Base-by-base conservation (phyloP, 768 basidiomycete species). In the Royoungia palumana region DNA sequence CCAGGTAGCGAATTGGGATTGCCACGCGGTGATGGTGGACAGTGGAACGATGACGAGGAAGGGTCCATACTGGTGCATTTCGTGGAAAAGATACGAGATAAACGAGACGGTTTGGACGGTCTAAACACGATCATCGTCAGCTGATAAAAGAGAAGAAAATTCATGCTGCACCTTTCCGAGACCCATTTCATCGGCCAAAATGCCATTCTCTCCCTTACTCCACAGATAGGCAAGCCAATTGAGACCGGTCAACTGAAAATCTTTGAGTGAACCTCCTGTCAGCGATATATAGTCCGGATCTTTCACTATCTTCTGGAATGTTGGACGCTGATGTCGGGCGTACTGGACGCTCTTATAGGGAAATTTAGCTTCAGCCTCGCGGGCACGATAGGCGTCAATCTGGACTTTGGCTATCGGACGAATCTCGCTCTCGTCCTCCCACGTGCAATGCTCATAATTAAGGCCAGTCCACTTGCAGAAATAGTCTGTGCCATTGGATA, bases 201-300 rank as follows among this genome's bases (percentile, higher is more conserved):
- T 96, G 17, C 96, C 96, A 64, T 98, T 98, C 59, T 95, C 88
- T 9, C 90, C 90, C 58, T 91, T 83, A 56, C 80, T 84, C 96
- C 96, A 98, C 14, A 94, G 74, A 68, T 95, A 98, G 5, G 91
- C 87, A n/a, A 99, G 77, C 96, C 96, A 99, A 64, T 99, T 99
- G 54, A 99, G 76, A 20, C 96, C 96, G 3, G 93, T 96, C 35
- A 98, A 76, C 73, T 99, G 96, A 74, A 99, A 99, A 61, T 98
- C 96, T 71, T 99, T 99, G 52, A 98, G 76, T 54, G 83, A 70
- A 6, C 93, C 93, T 25, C 94, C 93, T 0, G 87, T 90, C 17
- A 67, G 64, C 5, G 61, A 67, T 60, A 98, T 80, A 67, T 95
- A 98, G 2, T 84, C 83, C 4, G 96, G 96, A 66, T 96, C 93